A percentile compares a stretch with the other conserved stretches of the same genome.
These are phyloP conservation scores for Boletus coccyginus DNA, from an alignment of 768 basidiomycete species.

Conservation along the genomic window DNA sequence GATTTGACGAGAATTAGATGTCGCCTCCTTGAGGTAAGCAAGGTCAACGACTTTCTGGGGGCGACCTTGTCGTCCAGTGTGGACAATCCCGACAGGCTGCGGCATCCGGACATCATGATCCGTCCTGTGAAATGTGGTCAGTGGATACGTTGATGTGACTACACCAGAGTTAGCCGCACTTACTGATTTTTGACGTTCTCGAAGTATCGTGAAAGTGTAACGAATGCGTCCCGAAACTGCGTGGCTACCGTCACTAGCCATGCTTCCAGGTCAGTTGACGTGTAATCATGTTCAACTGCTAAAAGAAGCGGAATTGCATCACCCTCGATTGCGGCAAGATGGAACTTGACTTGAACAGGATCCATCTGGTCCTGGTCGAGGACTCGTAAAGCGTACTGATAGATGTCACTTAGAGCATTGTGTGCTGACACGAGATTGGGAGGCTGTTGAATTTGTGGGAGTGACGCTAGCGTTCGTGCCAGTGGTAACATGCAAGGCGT, in stretches of 20 bases:
- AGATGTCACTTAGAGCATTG: not conserved
- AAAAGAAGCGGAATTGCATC: not conserved
- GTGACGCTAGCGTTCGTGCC: not conserved
- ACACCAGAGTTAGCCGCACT: too few species aligned
- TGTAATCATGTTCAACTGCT: not conserved
- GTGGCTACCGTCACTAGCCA: too few species aligned
- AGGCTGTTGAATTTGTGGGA: not conserved
- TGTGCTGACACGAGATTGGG: not conserved
- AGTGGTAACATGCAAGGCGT: too few species aligned
- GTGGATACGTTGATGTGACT: too few species aligned
- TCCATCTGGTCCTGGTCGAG: not conserved
- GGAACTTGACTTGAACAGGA: not conserved
- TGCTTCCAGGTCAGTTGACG: not conserved
- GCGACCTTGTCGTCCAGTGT: not conserved
- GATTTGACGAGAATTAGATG: too few species aligned
- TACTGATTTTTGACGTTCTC: too few species aligned
- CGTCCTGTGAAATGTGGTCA: too few species aligned
- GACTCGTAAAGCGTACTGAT: not conserved
- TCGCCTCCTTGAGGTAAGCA: too few species aligned
- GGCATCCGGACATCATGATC: too few species aligned
- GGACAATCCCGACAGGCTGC: not conserved
- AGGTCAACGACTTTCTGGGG: too few species aligned
- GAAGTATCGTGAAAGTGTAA: not conserved
- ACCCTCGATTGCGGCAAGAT: not conserved
- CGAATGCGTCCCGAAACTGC: too few species aligned